Evolutionary conservation across 1,284 basidiomycete genomes (phyloP).

Genomic region (Ceratobasidium sp.): DNA sequence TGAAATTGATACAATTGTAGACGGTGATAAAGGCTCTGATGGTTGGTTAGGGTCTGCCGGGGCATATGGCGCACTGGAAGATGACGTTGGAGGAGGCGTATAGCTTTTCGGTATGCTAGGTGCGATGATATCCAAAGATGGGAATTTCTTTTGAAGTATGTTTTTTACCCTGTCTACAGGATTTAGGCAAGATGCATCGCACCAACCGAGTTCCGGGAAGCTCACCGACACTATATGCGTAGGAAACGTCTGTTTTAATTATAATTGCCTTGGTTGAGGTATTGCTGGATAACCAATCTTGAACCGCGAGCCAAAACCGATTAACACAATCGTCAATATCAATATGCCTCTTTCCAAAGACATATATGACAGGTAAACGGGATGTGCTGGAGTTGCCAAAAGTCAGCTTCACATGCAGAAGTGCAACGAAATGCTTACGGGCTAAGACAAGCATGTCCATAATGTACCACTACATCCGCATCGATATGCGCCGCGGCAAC

Average conservation of each 20-base stretch:
- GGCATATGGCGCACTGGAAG: constrained; percentile 32
- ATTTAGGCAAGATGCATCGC: neutral
- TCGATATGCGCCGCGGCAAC: constrained; percentile 94
- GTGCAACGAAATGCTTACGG: constrained; percentile 54
- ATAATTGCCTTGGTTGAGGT: constrained; percentile 50
- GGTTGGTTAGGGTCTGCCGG: constrained; percentile 41
- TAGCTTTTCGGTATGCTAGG: constrained; percentile 43
- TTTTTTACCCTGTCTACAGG: constrained; percentile 20
- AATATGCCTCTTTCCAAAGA: constrained; percentile 74
- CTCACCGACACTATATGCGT: constrained; percentile 72
- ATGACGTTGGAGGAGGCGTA: constrained; percentile 38
- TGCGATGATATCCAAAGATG: constrained; percentile 44
- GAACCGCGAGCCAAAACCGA: constrained; percentile 38
- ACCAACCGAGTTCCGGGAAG: constrained; percentile 12
- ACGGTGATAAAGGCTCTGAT: constrained; percentile 35
- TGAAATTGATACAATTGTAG: neutral
- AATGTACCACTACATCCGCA: constrained; percentile 92
- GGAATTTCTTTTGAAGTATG: constrained; percentile 16
- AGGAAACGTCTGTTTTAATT: constrained; percentile 82
- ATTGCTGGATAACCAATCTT: neutral
- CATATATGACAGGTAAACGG: constrained; percentile 82
- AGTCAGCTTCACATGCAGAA: neutral
- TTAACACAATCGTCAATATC: constrained; percentile 59
- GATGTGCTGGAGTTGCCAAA: constrained; percentile 61
- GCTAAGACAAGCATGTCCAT: constrained; percentile 95